These are phyloP conservation scores for Dictyostelium intermedium DNA, from an alignment of 78 protist genomes.

Conservation along the genomic window DNA sequence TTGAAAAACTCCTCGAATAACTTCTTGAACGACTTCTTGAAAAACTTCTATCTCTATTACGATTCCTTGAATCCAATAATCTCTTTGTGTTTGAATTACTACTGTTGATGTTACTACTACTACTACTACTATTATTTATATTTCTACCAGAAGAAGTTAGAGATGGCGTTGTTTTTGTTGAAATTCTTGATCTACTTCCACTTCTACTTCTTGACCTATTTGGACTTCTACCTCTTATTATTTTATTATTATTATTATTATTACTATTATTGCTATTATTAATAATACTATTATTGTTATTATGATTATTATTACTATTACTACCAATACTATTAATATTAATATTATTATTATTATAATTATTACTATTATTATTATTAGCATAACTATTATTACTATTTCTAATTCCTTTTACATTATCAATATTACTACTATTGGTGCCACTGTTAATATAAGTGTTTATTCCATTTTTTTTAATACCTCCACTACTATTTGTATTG, in stretches of 20 bases:
- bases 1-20: background rate
- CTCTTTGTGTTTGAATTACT: background rate
- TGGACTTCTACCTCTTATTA: slow-evolving; percentile 24
- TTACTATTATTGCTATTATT: background rate
- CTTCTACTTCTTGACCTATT: background rate
- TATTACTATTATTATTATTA: background rate
- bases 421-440: background rate
- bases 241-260: background rate
- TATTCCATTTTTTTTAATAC: background rate
- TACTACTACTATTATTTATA: background rate
- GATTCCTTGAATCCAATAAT: background rate
- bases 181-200: background rate
- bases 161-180: background rate
- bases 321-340: background rate
- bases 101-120: background rate
- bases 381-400: background rate
- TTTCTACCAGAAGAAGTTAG: background rate
- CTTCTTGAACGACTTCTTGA: background rate
- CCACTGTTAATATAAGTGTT: background rate
- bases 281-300: background rate
- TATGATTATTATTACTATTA: background rate
- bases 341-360: background rate
- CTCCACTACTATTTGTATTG: background rate
- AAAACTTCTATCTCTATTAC: background rate
- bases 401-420: background rate